phyloP scores from a whole-genome alignment of 805 yeast species.

The Grigorovia jiainica region DNA sequence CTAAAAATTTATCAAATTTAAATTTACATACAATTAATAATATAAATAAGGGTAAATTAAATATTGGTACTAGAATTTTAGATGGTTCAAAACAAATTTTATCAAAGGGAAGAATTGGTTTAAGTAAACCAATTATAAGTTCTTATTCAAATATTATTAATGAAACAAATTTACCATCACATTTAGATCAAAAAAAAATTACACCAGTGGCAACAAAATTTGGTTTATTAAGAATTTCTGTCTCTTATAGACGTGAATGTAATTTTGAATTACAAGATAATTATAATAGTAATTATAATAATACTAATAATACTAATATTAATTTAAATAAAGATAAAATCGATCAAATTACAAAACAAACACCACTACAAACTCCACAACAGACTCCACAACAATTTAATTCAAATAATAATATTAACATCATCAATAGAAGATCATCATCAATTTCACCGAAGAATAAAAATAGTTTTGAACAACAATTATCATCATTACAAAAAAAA shows the following conservation, averaged over 20 bases:
- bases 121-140: slow-evolving; percentile 54
- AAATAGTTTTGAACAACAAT: neutral
- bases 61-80: slow-evolving; percentile 49
- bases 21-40: neutral
- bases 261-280: slow-evolving; percentile 42
- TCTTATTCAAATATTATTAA: slow-evolving; percentile 27
- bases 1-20: slow-evolving; percentile 19
- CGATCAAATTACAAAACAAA: neutral
- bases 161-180: slow-evolving; percentile 35
- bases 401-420: neutral
- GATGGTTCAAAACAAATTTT: slow-evolving; percentile 75
- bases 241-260: slow-evolving; percentile 67
- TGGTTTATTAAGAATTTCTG: slow-evolving; percentile 67
- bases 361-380: neutral
- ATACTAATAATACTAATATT: too few species aligned
- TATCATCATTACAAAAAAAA: slow-evolving; percentile 8
- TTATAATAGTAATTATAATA: too few species aligned
- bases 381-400: neutral
- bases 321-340: neutral
- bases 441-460: slow-evolving; percentile 8
- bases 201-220: slow-evolving; percentile 64
- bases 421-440: neutral
- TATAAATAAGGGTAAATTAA: neutral
- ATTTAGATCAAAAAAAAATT: slow-evolving; percentile 52
- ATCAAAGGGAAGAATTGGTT: slow-evolving; percentile 77